Evolutionary conservation across 139 green algal genomes (phyloP), one percentile per base, ranked within the genome.

Genomic region (Closterium sp.): DNA sequence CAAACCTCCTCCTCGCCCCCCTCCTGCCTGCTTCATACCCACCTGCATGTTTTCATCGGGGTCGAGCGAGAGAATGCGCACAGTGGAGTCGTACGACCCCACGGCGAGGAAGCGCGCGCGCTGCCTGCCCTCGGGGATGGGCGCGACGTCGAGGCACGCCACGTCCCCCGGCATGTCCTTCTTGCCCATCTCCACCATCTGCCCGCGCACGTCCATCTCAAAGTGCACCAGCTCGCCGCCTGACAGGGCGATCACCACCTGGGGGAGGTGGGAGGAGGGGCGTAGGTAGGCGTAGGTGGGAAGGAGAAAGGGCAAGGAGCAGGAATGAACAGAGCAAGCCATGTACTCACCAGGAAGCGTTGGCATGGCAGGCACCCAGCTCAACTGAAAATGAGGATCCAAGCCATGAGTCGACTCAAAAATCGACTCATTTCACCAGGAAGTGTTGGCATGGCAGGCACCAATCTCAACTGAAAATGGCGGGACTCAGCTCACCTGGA

Each of bases 181-280:
- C 96, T 98, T 98, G 90, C 98, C 97, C 28, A 95, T 93, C 95
- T 99, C 98, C 86, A 98, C 92, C 89, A 99, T 96, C 95, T 97
- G 96, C 31, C 96, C 96, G 33, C 93, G 90, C 28, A 86, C 23
- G 86, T 98, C 97, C 90, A 99, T 96, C 96, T 99, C 98, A 93
- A 99, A 99, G 92, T 98, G 98, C 28, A 98, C 95, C 90, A 99
- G 76, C 90, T 99, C 97, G 12, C 97, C 97, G 25, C 97, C 98
- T 30, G 94, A 90, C n/a, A 99, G 94, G 21, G 97, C 96, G 21
- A 98, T 96, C 23, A 97, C 96, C 7, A 94, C 91, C 55, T 76
- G 55, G 7, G 43, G 43, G 16, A 10, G 38, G 38, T 64, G 38
- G 38, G 38, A n/a, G n/a, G n/a, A n/a, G n/a, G n/a, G n/a, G n/a